A percentile compares a stretch with the other conserved stretches of the same genome.
Conservation (phyloP, 2,329 filamentous ascomycete species). For the Didymella arachidicola region DNA sequence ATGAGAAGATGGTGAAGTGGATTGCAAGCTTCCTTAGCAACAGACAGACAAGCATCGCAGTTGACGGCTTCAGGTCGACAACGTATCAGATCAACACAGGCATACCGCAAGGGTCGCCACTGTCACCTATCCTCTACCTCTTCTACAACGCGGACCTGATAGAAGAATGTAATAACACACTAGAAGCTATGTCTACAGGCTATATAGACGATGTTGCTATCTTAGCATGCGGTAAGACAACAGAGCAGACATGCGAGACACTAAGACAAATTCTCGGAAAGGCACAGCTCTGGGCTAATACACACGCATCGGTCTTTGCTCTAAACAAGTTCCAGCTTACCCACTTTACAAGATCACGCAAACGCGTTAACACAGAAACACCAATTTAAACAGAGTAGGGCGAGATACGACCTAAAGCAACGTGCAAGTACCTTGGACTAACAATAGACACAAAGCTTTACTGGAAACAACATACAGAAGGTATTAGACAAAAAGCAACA, state of each 20-base stretch:
- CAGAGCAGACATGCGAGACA: slow-evolving; percentile 2
- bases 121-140: slow-evolving; percentile 45
- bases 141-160: slow-evolving; percentile 46
- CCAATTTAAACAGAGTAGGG: no score
- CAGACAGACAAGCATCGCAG: no score
- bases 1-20: no score
- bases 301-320: slow-evolving; percentile 37
- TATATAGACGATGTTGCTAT: slow-evolving; percentile 3
- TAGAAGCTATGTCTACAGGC: not conserved
- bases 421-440: no score
- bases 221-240: not conserved
- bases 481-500: not conserved
- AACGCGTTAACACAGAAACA: no score
- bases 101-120: slow-evolving; percentile 40
- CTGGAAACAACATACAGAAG: no score
- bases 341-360: slow-evolving; percentile 13
- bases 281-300: slow-evolving; percentile 32
- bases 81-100: no score
- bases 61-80: no score
- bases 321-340: slow-evolving; percentile 40
- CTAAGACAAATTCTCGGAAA: slow-evolving; percentile 17
- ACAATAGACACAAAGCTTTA: no score
- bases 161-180: slow-evolving; percentile 15
- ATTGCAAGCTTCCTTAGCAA: no score
- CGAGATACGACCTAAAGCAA: no score